Base-by-base conservation (phyloP, 2,329 filamentous ascomycete genomes). In the Clarireedia homoeocarpa region DNA sequence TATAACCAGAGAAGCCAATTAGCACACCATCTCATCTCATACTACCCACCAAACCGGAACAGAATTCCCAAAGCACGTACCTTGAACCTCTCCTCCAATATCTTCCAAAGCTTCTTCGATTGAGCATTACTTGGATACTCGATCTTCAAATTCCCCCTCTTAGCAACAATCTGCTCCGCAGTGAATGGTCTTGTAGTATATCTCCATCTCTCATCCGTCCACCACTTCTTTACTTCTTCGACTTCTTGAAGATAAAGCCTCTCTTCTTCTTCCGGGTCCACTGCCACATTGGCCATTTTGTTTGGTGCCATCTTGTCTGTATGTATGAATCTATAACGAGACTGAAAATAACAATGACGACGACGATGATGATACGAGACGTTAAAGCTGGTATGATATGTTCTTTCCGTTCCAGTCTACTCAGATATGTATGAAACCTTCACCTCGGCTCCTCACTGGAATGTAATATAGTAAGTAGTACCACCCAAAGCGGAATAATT, bases 91-190 rank as follows among this genome's bases (percentile, higher is more conserved):
- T 79, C 75, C 76, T 99, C 94, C 38, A 99, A 78, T 60, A 91
- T 91, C 42, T 80, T 80, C 91, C 91, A 99, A 51, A 97, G 79
- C 82, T 99, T 99, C 81, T 96, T 96, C 48, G 88, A 81, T 75
- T 91, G 86, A 17, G 76, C 77, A 72, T 95, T 95, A 75, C 91
- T 94, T 20, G 94, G 86, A 71, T 97, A 97, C 61, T 95, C 81
- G 66, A 97, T 87, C 74, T 87, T 89, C 66, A 99, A 77, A 68
- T 88, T 91, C 57, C 94, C 94, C 69, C 94, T 81, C 82, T 99
- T 99, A 52, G 89, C 86, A 61, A 95, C 94, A 69, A 99, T 97
- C 75, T 95, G 89, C 79, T 97, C 94, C 34, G 94, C 91, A 4
- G 91, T 96, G 72, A 94, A 99, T 24, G 94, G 86, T 57, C 94